These are phyloP conservation scores for Xylaria bambusicola DNA, from an alignment of 495 filamentous ascomycete species.

Conservation along the genomic window DNA sequence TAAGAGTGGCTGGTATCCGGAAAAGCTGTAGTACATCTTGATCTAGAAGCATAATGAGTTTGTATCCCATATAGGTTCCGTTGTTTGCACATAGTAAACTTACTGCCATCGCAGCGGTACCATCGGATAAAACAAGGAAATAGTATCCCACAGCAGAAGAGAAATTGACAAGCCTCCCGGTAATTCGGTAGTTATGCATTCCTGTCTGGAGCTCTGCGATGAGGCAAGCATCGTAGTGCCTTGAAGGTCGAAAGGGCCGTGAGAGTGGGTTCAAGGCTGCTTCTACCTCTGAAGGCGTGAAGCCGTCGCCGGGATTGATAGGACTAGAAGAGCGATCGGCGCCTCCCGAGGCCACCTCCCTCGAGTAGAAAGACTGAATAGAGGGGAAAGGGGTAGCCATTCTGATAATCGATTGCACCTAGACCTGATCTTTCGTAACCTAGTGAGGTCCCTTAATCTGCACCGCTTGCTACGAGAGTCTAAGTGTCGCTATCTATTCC, in stretches of 20 bases:
- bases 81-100: not conserved
- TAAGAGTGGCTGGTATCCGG: constrained; percentile 37
- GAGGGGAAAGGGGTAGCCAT: constrained; percentile 47
- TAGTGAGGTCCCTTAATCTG: too few relatives aligned
- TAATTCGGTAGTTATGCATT: constrained; percentile 52
- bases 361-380: constrained; percentile 58
- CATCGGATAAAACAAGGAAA: constrained; percentile 59
- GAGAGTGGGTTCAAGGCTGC: constrained; percentile 41
- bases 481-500: too few relatives aligned
- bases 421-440: not conserved
- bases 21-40: constrained; percentile 42
- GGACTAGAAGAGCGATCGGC: not conserved
- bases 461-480: too few relatives aligned
- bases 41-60: constrained; percentile 30
- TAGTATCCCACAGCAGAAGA: constrained; percentile 51
- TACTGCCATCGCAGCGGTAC: constrained; percentile 59
- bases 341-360: constrained; percentile 25
- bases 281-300: constrained; percentile 51
- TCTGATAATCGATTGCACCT: not conserved
- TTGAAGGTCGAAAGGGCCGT: constrained; percentile 56
- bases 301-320: constrained; percentile 45
- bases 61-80: too few relatives aligned
- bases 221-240: constrained; percentile 50
- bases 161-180: constrained; percentile 62
- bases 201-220: constrained; percentile 58